Evolutionary conservation across 2,329 filamentous ascomycete genomes (phyloP).

Genomic region (Lachnellula hyalina): DNA sequence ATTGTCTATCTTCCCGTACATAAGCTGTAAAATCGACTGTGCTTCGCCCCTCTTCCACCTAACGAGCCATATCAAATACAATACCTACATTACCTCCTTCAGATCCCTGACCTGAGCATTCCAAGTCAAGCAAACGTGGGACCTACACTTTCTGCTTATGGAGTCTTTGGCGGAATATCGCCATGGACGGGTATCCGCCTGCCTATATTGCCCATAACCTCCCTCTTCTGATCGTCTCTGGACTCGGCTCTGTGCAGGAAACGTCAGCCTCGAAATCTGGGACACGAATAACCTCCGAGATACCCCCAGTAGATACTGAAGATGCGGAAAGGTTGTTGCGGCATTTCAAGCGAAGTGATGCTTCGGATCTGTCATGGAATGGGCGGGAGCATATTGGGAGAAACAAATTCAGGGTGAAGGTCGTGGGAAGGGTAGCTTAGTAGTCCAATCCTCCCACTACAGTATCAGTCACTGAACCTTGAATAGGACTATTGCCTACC

Average conservation of each 20-base stretch:
- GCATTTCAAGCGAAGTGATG: conserved; percentile 63
- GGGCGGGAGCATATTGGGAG: conserved; percentile 43
- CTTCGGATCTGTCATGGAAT: conserved; percentile 62
- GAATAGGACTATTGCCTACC: conserved; percentile 48
- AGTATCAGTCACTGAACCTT: conserved; percentile 26
- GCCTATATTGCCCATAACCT: conserved; percentile 84
- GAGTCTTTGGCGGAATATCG: conserved; percentile 20
- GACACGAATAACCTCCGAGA: conserved; percentile 63
- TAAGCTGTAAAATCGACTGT: background rate
- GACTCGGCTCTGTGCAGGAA: conserved; percentile 50
- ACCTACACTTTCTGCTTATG: conserved; percentile 20
- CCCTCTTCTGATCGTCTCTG: conserved; percentile 77
- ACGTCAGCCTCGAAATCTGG: conserved; percentile 31
- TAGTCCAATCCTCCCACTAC: conserved; percentile 16
- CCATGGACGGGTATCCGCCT: conserved; percentile 73
- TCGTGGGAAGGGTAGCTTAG: conserved; percentile 70
- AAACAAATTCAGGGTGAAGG: conserved; percentile 62
- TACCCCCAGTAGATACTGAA: conserved; percentile 59
- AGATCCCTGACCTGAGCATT: background rate
- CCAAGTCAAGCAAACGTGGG: background rate
- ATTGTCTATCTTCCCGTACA: background rate
- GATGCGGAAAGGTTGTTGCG: conserved; percentile 60
- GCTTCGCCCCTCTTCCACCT: background rate
- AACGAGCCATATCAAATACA: background rate
- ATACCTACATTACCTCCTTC: background rate